Base-by-base conservation (phyloP, 1,284 basidiomycete genomes). In the Puccinia hordei region DNA sequence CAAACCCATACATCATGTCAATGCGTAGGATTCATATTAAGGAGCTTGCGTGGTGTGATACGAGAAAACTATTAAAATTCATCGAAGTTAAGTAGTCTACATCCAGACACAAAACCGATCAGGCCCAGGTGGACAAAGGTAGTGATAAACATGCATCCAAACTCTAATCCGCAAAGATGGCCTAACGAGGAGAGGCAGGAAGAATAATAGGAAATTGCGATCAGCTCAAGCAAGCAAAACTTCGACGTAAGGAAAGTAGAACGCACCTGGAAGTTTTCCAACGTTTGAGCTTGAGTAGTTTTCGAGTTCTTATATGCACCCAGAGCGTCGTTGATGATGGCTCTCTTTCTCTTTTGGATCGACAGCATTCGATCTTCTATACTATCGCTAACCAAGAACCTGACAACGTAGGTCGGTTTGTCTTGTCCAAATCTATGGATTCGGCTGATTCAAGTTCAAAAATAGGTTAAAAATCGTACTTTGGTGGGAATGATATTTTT, bases 301-400 rank as follows among this genome's bases (percentile, higher is more conserved):
- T 55, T 38, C n/a, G 55, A 49, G 22, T 24, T n/a, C 38, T 33
- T 53, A 33, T 22, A n/a, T 41, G 30, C 65, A n/a, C 63, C 63
- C 5, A 80, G 49, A 19, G 77, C 77, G 24, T 68, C 46, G 35
- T 73, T 65, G 2, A 80, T 69, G 38, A 80, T 61, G 12, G 51
- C 55, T 22, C 69, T 35, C 46, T 80, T 80, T 22, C 73, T 80
- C 19, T 72, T 49, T 27, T 80, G 77, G 17, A 80, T 59, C 13
- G 51, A 30, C 15, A 80, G 17, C 77, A 80, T 80, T 35, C 69
- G 33, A 90, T 87, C 85, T 92, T 94, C 97, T 85, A 99, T 98
- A 46, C 93, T 92, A 84, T 95, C 90, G 84, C 94, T 91, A 83
- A 99, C 94, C 81, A 98, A 92, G 85, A 94, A 95, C 80, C 96